Conservation (phyloP, 805 yeast species). For the Saccharomyces kudriavzevii region DNA sequence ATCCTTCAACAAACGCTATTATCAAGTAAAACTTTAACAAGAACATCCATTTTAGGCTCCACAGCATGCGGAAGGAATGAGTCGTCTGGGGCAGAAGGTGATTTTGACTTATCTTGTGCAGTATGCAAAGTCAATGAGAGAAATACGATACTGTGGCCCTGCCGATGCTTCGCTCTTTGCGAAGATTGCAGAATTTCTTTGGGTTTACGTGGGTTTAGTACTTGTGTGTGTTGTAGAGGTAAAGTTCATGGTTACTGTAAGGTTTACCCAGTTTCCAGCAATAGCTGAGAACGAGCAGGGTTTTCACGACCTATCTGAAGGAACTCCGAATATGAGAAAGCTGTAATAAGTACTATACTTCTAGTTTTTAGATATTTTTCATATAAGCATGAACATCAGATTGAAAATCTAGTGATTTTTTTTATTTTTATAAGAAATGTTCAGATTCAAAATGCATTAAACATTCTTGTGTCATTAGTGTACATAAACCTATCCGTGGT, state of each 20-base stretch:
- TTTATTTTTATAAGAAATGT: background rate
- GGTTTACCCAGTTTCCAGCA: conserved; percentile 13
- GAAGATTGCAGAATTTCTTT: conserved; percentile 72
- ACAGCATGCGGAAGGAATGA: background rate
- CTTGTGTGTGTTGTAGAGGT: conserved; percentile 79
- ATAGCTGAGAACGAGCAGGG: background rate
- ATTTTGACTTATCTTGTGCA: conserved; percentile 50
- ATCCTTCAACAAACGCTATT: background rate
- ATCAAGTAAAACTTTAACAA: background rate
- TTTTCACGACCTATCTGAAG: background rate
- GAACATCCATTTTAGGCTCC: background rate
- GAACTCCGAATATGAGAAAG: background rate
- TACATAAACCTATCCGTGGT: background rate
- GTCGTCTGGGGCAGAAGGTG: conserved; percentile 4
- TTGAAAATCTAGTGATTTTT: background rate
- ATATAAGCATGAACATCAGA: background rate
- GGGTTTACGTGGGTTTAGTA: conserved; percentile 61
- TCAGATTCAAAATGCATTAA: background rate
- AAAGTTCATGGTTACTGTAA: conserved; percentile 52
- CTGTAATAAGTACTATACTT: background rate
- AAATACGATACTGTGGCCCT: conserved; percentile 85
- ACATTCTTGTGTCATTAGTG: background rate
- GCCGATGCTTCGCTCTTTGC: conserved; percentile 81
- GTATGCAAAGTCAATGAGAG: conserved; percentile 71
- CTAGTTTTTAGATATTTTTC: background rate